Evolutionary conservation across 345 rosid species (phyloP).

Genomic region (Citrus medica): DNA sequence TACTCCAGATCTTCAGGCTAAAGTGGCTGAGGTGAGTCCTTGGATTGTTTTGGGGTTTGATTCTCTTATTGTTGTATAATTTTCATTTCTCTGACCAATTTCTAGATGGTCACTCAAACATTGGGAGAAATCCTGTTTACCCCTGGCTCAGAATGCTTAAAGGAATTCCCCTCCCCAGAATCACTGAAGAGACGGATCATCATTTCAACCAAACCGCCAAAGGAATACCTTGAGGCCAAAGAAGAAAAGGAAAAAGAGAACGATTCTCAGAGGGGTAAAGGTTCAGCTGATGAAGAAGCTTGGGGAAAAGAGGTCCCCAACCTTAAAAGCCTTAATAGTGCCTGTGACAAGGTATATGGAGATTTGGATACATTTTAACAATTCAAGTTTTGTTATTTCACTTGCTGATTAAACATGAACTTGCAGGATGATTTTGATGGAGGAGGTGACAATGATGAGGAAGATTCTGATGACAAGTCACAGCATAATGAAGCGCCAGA

Average conservation of each 20-base stretch:
- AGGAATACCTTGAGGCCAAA: constrained; percentile 66
- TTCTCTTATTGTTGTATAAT: constrained; percentile 7
- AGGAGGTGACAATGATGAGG: constrained; percentile 28
- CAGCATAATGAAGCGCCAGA: constrained; percentile 31
- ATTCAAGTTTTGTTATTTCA: constrained; percentile 1
- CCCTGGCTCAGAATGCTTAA: constrained; percentile 72
- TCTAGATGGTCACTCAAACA: constrained; percentile 71
- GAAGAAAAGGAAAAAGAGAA: constrained; percentile 36
- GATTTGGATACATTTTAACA: not conserved
- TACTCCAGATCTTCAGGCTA: constrained; percentile 73
- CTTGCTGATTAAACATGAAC: constrained; percentile 16
- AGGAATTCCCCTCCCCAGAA: constrained; percentile 79
- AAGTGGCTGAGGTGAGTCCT: constrained; percentile 71
- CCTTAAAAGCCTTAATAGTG: constrained; percentile 21
- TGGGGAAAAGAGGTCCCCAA: constrained; percentile 80
- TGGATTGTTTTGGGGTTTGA: constrained; percentile 6
- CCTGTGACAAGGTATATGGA: constrained; percentile 39
- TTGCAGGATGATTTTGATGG: constrained; percentile 42
- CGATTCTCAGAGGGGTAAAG: constrained; percentile 37
- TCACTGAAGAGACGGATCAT: constrained; percentile 61
- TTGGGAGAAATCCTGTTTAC: constrained; percentile 83
- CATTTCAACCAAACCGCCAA: constrained; percentile 96
- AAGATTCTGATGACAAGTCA: constrained; percentile 34
- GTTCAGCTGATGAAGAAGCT: constrained; percentile 53
- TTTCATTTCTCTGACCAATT: constrained; percentile 18